Base-by-base conservation (phyloP, 768 basidiomycete genomes). In the Arthromyces matolae region DNA sequence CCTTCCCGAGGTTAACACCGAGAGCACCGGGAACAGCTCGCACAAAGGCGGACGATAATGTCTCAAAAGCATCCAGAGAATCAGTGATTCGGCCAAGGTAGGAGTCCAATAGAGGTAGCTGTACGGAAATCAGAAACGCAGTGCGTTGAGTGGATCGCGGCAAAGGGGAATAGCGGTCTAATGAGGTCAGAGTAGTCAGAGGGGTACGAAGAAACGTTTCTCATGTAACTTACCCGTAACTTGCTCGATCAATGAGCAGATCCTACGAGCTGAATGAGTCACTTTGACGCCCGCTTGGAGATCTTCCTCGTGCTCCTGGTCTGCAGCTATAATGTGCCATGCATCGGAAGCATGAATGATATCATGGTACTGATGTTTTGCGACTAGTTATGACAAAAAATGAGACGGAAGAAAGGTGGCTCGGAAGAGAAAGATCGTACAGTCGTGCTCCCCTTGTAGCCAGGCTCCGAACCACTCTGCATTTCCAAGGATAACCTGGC, bases 1-100 rank as follows among this genome's bases (percentile, higher is more conserved):
- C 71, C 49, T 76, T 68, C 24, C 71, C 70, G n/a, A 81, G 65
- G 37, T 72, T 75, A 36, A 82, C 82, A 16, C 80, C 76, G 32
- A 98, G 74, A 0, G 92, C 92, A 14, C 96, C 96, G 1, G 96
- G 96, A 1, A 98, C 93, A 3, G 87, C 87, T 12, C 92, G 85
- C 33, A 93, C 81, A 54, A 99, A 82, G 0, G 85, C 79, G 24
- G 89, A 92, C 1, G 93, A 91, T 5, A 96, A 72, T 1, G 85
- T 87, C 65, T 98, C 96, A 56, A 97, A 97, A 0, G 94, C 95
- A 58, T 97, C 93, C 20, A 97, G 70, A 8, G 93, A 92, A 8
- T 86, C 80, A 1, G 80, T 74, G 63, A 99, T 84, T 16, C 94
- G 84, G 8, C 71, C 66, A 51, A 82, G 78, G 64, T 96, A 99